Conservation (phyloP, 495 filamentous ascomycete species). For the Penicillium cataractarum region DNA sequence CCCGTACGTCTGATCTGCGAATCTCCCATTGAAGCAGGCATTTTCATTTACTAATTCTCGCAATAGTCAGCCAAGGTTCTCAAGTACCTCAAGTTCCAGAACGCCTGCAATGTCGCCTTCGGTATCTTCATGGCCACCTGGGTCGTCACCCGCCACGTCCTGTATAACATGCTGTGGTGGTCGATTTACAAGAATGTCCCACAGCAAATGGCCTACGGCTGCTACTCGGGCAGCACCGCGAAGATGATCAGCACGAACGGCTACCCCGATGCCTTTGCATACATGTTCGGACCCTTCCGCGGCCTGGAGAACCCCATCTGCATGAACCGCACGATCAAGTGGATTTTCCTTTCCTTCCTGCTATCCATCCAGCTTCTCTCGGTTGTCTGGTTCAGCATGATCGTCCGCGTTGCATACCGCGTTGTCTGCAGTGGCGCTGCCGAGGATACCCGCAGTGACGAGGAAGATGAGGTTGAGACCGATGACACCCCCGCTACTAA, state of each 20-base stretch:
- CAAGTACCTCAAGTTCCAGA: slow-evolving; percentile 80
- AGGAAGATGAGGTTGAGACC: slow-evolving; percentile 71
- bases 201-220: slow-evolving; percentile 63
- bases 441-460: slow-evolving; percentile 86
- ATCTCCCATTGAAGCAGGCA: too few species aligned
- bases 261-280: slow-evolving; percentile 57
- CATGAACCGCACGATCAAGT: slow-evolving; percentile 72
- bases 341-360: slow-evolving; percentile 74
- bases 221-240: slow-evolving; percentile 64
- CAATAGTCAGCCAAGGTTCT: slow-evolving; percentile 86
- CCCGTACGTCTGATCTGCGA: slow-evolving; percentile 63
- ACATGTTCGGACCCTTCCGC: slow-evolving; percentile 71
- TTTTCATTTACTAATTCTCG: slow-evolving; percentile 6
- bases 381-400: slow-evolving; percentile 89
- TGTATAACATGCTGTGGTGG: slow-evolving; percentile 77
- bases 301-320: slow-evolving; percentile 72
- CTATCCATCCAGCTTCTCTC: slow-evolving; percentile 79
- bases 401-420: slow-evolving; percentile 74
- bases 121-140: slow-evolving; percentile 85
- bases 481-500: slow-evolving; percentile 42
- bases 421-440: slow-evolving; percentile 77
- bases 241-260: slow-evolving; percentile 58
- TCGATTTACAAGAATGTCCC: slow-evolving; percentile 77
- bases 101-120: slow-evolving; percentile 80
- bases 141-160: slow-evolving; percentile 80